phyloP scores from a whole-genome alignment of 345 rosid species.

The Salix dunnii region DNA sequence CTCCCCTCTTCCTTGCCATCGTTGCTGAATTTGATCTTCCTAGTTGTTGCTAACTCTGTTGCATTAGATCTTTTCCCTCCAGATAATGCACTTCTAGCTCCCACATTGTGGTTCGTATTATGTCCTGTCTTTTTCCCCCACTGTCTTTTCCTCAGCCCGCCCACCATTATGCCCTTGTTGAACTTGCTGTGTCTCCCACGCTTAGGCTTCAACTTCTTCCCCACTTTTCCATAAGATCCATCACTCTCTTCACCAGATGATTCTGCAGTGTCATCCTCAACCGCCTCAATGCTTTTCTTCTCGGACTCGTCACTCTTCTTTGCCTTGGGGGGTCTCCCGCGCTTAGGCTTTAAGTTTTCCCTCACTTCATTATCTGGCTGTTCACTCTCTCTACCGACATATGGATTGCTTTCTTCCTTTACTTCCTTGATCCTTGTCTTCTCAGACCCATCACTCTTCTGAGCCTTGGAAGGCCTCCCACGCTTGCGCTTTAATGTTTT shows the following conservation, averaged over 20 bases:
- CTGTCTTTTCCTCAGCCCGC: background rate
- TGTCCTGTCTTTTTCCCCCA: background rate
- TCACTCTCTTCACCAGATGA: slow-evolving; percentile 1
- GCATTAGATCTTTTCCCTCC: slow-evolving; percentile 22
- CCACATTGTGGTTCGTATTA: background rate
- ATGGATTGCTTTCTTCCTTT: slow-evolving; percentile 4
- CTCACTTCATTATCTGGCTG: background rate
- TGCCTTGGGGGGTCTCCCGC: slow-evolving; percentile 23
- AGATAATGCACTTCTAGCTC: slow-evolving; percentile 15
- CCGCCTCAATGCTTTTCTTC: slow-evolving; percentile 12
- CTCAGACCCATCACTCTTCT: slow-evolving; percentile 1
- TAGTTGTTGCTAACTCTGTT: slow-evolving; percentile 14
- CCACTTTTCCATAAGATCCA: background rate
- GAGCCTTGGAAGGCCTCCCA: slow-evolving; percentile 29
- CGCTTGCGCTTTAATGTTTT: slow-evolving; percentile 11
- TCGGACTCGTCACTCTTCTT: background rate
- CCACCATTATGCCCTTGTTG: background rate
- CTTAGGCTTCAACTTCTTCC: slow-evolving; percentile 10
- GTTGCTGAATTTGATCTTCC: slow-evolving; percentile 16
- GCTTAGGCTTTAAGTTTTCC: slow-evolving; percentile 15
- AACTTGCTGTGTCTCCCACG: slow-evolving; percentile 9
- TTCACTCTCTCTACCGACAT: background rate
- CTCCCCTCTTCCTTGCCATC: slow-evolving; percentile 21
- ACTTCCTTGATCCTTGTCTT: background rate
- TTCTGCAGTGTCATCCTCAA: background rate